Conservation (phyloP, 2,329 filamentous ascomycete genomes). For the Iodosphaeria phyllophila region DNA sequence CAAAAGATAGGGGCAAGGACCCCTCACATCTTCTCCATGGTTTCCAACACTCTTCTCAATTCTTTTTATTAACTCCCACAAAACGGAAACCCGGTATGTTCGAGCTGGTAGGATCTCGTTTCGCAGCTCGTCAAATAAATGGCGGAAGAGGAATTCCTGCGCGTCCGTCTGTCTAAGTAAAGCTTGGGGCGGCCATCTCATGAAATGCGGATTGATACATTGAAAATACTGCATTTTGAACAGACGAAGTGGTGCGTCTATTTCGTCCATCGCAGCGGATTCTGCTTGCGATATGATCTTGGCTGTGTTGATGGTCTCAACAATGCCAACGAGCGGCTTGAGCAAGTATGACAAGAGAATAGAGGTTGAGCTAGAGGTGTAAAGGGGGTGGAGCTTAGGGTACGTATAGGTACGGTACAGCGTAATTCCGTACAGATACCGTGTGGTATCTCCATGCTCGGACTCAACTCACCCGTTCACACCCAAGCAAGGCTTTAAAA, state of each 20-base stretch:
- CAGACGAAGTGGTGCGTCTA: conserved; percentile 10
- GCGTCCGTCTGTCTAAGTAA: conserved; percentile 10
- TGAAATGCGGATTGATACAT: conserved; percentile 13
- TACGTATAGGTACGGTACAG: too few species aligned
- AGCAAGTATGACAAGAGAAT: too few species aligned
- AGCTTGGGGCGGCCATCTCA: conserved; percentile 12
- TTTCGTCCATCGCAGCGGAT: too few species aligned
- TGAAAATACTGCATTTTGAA: conserved; percentile 14
- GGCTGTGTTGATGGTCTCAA: too few species aligned
- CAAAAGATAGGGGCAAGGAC: conserved; percentile 16
- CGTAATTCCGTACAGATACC: too few species aligned
- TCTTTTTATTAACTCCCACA: conserved; percentile 36
- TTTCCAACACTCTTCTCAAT: conserved; percentile 39
- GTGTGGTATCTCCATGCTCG: too few species aligned
- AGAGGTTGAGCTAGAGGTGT: too few species aligned
- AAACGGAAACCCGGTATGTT: conserved; percentile 37
- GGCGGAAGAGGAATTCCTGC: conserved; percentile 24
- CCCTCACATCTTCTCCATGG: conserved; percentile 36
- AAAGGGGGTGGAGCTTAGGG: too few species aligned
- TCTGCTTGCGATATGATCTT: too few species aligned
- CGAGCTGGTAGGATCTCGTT: conserved; percentile 31
- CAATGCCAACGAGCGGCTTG: too few species aligned
- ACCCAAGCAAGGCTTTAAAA: too few species aligned
- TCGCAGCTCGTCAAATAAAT: conserved; percentile 33
- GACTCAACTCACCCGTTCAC: too few species aligned